Percentiles rank a stretch among this genome's conserved stretches.
Conservation (phyloP, 768 basidiomycete species). For the Tulasnella sp. region DNA sequence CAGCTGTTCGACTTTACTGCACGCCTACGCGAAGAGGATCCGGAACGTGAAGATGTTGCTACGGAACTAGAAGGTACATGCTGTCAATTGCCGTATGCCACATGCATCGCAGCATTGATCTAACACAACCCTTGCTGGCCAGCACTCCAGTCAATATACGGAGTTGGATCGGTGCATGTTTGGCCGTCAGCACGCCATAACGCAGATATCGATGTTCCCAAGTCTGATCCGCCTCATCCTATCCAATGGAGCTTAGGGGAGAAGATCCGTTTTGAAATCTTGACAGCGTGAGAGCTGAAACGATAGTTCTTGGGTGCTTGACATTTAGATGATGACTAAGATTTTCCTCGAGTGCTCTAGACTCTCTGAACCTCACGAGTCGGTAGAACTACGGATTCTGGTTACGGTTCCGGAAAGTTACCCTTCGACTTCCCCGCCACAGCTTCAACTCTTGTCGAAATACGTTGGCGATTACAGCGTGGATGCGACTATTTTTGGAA, state of each 20-base stretch:
- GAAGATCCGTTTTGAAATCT: constrained; percentile 53
- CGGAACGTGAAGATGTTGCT: constrained; percentile 36
- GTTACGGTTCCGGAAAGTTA: constrained; percentile 44
- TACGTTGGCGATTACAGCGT: constrained; percentile 75
- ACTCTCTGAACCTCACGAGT: constrained; percentile 42
- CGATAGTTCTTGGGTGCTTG: too few species aligned
- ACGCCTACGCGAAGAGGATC: constrained; percentile 21
- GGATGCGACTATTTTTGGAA: constrained; percentile 63
- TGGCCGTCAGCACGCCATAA: constrained; percentile 30
- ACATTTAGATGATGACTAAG: too few species aligned
- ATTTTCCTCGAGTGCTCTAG: constrained; percentile 21
- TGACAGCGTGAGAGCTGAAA: constrained; percentile 47
- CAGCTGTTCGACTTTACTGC: constrained; percentile 7
- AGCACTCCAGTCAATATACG: constrained; percentile 81
- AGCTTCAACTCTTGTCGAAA: constrained; percentile 73
- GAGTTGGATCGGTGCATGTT: constrained; percentile 49
- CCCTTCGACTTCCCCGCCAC: constrained; percentile 59
- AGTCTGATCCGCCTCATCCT: constrained; percentile 17
- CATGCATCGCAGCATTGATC: too few species aligned
- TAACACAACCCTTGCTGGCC: too few species aligned
- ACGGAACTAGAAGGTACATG: constrained; percentile 37
- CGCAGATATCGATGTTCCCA: constrained; percentile 18
- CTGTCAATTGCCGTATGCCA: too few species aligned
- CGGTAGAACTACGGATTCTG: constrained; percentile 29
- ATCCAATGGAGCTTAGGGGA: constrained; percentile 22